phyloP scores from a whole-genome alignment of 2,329 filamentous ascomycete genomes.

The Tolypocladium amazonense region DNA sequence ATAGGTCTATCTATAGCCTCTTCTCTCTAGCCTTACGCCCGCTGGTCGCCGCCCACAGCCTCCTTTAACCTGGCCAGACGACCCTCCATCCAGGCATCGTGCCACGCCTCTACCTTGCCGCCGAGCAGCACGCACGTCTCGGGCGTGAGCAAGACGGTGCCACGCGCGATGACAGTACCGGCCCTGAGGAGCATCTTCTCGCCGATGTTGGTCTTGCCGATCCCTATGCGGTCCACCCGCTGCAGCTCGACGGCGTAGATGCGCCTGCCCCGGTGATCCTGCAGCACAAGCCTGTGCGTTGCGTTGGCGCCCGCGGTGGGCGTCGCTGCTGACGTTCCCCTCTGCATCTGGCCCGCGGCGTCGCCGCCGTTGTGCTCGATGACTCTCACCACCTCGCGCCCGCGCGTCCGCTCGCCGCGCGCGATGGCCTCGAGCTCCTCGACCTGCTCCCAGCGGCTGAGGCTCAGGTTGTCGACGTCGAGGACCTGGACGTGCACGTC shows the following conservation, averaged over 20 bases:
- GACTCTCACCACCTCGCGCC: conserved; percentile 73
- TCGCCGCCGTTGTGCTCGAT: conserved; percentile 37
- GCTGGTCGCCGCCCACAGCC: conserved; percentile 32
- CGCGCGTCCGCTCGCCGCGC: conserved; percentile 62
- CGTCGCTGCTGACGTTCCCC: conserved; percentile 2
- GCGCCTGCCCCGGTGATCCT: conserved; percentile 64
- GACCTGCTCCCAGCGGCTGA: conserved; percentile 76
- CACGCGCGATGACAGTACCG: conserved; percentile 57
- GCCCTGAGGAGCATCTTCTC: conserved; percentile 67
- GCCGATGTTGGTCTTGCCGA: conserved; percentile 61
- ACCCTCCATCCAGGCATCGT: conserved; percentile 65
- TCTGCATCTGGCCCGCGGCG: conserved; percentile 12
- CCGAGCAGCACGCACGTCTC: conserved; percentile 62
- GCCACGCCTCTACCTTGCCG: conserved; percentile 73
- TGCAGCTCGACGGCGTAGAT: conserved; percentile 64
- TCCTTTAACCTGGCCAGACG: conserved; percentile 60
- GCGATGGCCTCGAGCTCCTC: conserved; percentile 68
- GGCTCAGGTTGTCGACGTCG: conserved; percentile 73
- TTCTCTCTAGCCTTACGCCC: not conserved
- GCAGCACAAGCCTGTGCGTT: conserved; percentile 71
- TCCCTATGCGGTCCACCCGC: conserved; percentile 52
- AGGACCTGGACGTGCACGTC: conserved; percentile 72
- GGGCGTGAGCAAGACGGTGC: conserved; percentile 68
- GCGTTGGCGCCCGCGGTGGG: conserved; percentile 29
- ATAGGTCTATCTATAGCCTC: not conserved